Base-by-base conservation (phyloP, 768 basidiomycete genomes). In the Termitomyces sp. region DNA sequence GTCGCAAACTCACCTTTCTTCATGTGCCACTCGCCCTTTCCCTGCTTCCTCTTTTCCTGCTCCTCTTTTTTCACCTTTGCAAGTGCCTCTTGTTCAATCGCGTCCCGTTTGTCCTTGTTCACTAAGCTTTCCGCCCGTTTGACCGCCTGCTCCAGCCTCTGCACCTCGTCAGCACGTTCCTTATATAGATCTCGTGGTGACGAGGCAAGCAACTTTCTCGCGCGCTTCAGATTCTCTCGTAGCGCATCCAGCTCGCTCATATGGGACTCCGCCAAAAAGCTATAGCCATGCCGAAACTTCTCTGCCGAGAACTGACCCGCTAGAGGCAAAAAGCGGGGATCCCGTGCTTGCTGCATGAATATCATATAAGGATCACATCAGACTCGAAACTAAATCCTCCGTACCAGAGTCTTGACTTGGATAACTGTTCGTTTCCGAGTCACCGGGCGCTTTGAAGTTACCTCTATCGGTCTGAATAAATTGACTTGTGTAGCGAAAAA, bases 1-100 rank as follows among this genome's bases (percentile, higher is more conserved):
- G n/a, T 48, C 18, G 18, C 7, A 54, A 12, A 57, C 60, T 61
- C 49, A 93, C 95, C 76, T 64, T 86, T 78, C 76, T 96, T 97
- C 83, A 96, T 79, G 75, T 81, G 91, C 92, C 92, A 98, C 46
- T 78, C 82, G 5, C 83, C 81, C 76, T 98, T 98, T 4, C 95
- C 95, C 55, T 84, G 75, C 58, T 82, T 80, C 60, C 86, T 78
- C 75, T 90, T 94, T 63, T 84, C 81, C 62, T 74, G 76, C 75
- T 94, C 89, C 53, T 82, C 83, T 66, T 79, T 81, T 68, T 79
- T 81, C 40, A 78, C 73, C 63, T 81, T 76, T 15, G 71, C 68
- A 58, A 96, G 70, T 0, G 90, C 91, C 28, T 89, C 83, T 55
- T 82, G 78, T 68, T 95, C 89, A n/a, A 90, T 76, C 66, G 79